Evolutionary conservation across 2,329 filamentous ascomycete species (phyloP).

Genomic region (Talaromyces amestolkiae): DNA sequence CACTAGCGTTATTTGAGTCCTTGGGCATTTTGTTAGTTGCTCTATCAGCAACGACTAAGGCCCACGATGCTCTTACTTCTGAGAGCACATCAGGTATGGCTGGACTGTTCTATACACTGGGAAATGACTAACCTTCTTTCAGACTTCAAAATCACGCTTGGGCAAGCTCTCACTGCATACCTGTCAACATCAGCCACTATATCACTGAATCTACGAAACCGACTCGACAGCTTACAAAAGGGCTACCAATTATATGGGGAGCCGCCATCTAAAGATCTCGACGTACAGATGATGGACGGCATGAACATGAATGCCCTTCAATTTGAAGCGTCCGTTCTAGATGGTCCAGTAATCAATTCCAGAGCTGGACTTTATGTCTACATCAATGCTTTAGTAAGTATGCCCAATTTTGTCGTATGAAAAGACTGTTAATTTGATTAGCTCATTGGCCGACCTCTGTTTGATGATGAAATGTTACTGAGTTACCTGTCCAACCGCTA

Average conservation of each 20-base stretch:
- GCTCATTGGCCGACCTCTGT: conserved; percentile 76
- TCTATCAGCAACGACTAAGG: conserved; percentile 37
- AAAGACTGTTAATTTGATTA: conserved; percentile 34
- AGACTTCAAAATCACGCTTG: conserved; percentile 39
- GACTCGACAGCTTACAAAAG: conserved; percentile 42
- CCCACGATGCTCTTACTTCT: conserved; percentile 36
- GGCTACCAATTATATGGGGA: conserved; percentile 43
- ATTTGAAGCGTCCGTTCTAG: conserved; percentile 55
- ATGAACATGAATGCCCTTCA: conserved; percentile 50
- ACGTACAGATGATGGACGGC: conserved; percentile 43
- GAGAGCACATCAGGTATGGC: conserved; percentile 35
- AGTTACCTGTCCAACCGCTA: conserved; percentile 83
- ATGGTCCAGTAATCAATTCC: conserved; percentile 70
- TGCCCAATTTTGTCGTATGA: not conserved
- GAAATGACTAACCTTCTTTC: conserved; percentile 16
- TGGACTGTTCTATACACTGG: not conserved
- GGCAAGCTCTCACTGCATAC: conserved; percentile 40
- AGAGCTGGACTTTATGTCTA: conserved; percentile 82
- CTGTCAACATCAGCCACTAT: conserved; percentile 41
- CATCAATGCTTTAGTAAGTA: conserved; percentile 69
- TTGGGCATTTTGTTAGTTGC: conserved; percentile 43
- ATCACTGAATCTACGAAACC: conserved; percentile 38
- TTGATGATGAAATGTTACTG: conserved; percentile 76
- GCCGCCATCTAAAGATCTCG: conserved; percentile 42
- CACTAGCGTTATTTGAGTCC: conserved; percentile 42